Evolutionary conservation across 83 land plant genomes (phyloP).

Genomic region (Diphasiastrum complanatum): DNA sequence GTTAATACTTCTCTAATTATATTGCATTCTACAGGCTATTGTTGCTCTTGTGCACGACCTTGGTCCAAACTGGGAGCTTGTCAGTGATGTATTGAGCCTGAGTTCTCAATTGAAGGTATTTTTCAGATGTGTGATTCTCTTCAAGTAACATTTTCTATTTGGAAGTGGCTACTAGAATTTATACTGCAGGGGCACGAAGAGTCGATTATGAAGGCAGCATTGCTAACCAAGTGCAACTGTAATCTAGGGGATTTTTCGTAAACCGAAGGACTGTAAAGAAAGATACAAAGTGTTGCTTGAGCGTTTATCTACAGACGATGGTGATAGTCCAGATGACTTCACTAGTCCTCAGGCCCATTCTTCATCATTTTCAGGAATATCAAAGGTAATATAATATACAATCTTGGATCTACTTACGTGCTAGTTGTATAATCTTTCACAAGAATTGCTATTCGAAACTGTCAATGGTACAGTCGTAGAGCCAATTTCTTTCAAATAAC

Average conservation of each 20-base stretch:
- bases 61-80: conserved; percentile 96
- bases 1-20: neutral
- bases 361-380: neutral
- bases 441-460: too few species aligned
- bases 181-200: neutral
- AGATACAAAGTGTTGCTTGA: conserved; percentile 25
- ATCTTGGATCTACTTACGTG: too few species aligned
- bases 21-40: conserved; percentile 58
- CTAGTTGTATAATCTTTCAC: too few species aligned
- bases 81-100: conserved; percentile 83
- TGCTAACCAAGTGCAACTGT: neutral
- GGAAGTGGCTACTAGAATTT: neutral
- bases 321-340: conserved; percentile 30
- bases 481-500: too few species aligned
- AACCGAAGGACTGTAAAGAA: conserved; percentile 39
- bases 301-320: conserved; percentile 17
- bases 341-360: conserved; percentile 13
- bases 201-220: neutral
- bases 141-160: too few species aligned
- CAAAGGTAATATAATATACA: too few species aligned
- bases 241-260: conserved; percentile 33
- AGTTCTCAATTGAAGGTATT: conserved; percentile 81
- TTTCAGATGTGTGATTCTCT: too few species aligned
- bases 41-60: conserved; percentile 93
- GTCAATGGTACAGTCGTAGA: too few species aligned